Conservation (phyloP, 768 basidiomycete genomes). For the Cystobasidium tubakii region DNA sequence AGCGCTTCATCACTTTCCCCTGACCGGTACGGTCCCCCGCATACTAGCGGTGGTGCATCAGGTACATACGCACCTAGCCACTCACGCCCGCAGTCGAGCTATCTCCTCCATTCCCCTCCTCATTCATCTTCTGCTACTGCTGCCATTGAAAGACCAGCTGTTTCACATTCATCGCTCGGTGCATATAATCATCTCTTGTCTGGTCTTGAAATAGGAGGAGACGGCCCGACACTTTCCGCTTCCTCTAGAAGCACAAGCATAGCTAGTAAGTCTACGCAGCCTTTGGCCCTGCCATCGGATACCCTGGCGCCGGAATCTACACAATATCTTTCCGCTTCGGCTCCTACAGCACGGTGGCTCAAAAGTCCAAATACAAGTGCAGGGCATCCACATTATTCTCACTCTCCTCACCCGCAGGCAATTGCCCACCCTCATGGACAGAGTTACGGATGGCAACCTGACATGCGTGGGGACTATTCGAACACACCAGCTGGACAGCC, state of each 20-base stretch:
- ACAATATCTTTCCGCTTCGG: neutral
- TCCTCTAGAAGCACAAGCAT: neutral
- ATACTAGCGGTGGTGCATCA: neutral
- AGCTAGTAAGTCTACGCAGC: neutral
- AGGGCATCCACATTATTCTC: neutral
- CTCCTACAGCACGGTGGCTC: constrained; percentile 1
- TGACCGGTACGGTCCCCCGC: neutral
- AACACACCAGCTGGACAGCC: too few relatives aligned
- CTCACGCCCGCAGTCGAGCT: neutral
- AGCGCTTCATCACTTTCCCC: neutral
- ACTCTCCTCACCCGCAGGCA: too few relatives aligned
- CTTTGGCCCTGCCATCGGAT: neutral
- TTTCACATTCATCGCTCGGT: neutral
- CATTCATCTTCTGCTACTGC: neutral
- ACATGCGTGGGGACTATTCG: too few relatives aligned
- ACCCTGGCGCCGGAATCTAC: neutral
- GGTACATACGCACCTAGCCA: neutral
- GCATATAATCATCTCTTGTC: neutral
- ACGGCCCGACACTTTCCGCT: neutral
- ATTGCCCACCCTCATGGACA: neutral
- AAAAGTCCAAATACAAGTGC: neutral
- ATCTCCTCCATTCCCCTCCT: neutral
- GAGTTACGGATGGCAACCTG: too few relatives aligned
- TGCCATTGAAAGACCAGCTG: neutral
- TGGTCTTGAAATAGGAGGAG: neutral